Evolutionary conservation across 192 early-diverging fungal species (phyloP), one percentile per base, ranked within the genome.

Genomic region (Endogone sp.): DNA sequence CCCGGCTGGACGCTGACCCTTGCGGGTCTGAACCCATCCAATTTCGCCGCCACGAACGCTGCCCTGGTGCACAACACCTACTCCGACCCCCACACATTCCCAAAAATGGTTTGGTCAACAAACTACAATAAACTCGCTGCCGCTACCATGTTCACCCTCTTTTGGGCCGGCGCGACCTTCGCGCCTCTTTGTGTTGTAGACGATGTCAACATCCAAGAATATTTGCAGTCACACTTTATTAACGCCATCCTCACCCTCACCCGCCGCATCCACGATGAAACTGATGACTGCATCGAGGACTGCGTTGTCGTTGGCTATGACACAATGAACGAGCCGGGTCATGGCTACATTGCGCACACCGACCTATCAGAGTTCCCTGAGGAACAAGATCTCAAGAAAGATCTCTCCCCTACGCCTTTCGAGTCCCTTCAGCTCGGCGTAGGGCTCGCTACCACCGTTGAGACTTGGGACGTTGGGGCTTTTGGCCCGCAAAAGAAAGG

Each of bases 31-130:
- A 71, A 84, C 32, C 79, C 84, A 25, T 58, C 65, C 28, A 23
- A 68, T 56, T 85, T 87, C 49, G 29, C 64, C 3, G 65, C 68
- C 22, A 85, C 84, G 1, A 81, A 73, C 20, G 85, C 85, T 23
- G 83, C 85, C 11, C 58, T 87, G 25, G 80, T 85, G n/a, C 85
- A 87, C 3, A 81, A 81, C 60, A 49, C 66, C 0, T 84, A 75
- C 21, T 67, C 77, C 1, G 79, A 80, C 13, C 82, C 80, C 3
- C 66, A 67, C 10, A 54, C 74, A n/a, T 87, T 77, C 44, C 84
- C 85, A 56, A 82, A 75, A 56, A 87, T 87, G 85, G 81, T 87
- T 9, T 87, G 85, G 85, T 74, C 71, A 24, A 87, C 85, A 32
- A 87, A 87, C 28, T 85, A 87, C 70, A 67, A 74, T 62, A 82